Percentiles rank a stretch among this genome's conserved stretches.
phyloP scores from a whole-genome alignment of 2,329 filamentous ascomycete genomes.

The Mycosphaerella sp. region DNA sequence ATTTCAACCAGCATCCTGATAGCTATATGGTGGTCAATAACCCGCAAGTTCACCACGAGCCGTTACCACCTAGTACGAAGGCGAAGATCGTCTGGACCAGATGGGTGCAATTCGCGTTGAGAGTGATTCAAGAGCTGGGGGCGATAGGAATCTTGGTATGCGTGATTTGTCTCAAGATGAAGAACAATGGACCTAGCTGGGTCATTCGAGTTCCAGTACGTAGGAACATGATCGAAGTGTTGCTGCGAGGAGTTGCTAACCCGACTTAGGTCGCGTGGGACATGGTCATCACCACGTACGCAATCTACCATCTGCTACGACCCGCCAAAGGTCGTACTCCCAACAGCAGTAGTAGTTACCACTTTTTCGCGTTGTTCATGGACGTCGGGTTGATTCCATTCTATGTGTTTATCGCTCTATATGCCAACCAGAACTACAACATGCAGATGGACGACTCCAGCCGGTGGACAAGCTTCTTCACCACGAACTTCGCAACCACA shows the following conservation, averaged over 20 bases:
- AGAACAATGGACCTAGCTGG: constrained; percentile 20
- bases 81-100: constrained; percentile 62
- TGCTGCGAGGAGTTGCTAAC: background rate
- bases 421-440: constrained; percentile 48
- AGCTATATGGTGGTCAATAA: constrained; percentile 60
- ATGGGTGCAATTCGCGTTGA: constrained; percentile 60
- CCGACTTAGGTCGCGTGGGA: constrained; percentile 63
- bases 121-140: constrained; percentile 60
- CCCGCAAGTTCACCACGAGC: constrained; percentile 53
- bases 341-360: constrained; percentile 78
- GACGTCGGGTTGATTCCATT: constrained; percentile 63
- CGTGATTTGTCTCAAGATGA: constrained; percentile 66
- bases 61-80: constrained; percentile 66
- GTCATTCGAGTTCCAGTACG: constrained; percentile 30
- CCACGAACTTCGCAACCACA: constrained; percentile 48
- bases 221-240: constrained; percentile 22
- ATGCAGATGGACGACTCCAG: constrained; percentile 39
- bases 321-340: constrained; percentile 65
- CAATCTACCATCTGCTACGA: constrained; percentile 70
- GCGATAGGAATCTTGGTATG: constrained; percentile 66
- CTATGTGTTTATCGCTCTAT: constrained; percentile 53
- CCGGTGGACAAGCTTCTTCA: constrained; percentile 65
- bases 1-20: constrained; percentile 85
- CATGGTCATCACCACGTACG: constrained; percentile 64
- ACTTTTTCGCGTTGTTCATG: constrained; percentile 69